Conservation (phyloP, 352 stramenopile species). For the Phytopythium montanum region DNA sequence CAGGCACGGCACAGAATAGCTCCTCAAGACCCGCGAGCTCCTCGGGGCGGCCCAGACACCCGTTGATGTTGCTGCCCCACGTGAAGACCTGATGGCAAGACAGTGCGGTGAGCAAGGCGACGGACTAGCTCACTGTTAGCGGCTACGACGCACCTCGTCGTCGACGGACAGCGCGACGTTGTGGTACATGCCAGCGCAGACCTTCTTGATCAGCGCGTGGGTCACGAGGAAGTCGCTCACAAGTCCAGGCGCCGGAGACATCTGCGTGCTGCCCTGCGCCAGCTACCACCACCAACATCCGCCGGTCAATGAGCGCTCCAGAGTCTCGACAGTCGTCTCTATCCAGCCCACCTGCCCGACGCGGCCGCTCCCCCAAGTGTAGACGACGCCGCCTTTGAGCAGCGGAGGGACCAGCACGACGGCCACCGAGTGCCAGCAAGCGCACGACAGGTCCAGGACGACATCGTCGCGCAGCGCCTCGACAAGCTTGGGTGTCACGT, state of each 20-base stretch:
- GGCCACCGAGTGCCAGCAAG: conserved; percentile 86
- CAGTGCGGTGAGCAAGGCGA: background rate
- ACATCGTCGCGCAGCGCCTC: conserved; percentile 69
- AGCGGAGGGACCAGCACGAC: conserved; percentile 87
- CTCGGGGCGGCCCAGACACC: conserved; percentile 77
- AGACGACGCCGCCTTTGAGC: conserved; percentile 82
- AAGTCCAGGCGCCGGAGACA: conserved; percentile 59
- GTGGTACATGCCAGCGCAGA: conserved; percentile 89
- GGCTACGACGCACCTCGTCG: conserved; percentile 53
- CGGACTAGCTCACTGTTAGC: background rate
- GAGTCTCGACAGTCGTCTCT: background rate
- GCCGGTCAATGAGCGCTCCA: background rate
- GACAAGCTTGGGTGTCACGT: conserved; percentile 69
- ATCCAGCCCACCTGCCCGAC: conserved; percentile 72
- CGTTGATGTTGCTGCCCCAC: conserved; percentile 92
- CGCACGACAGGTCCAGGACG: conserved; percentile 76
- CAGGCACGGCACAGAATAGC: conserved; percentile 77
- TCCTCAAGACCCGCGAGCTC: conserved; percentile 73
- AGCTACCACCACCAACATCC: conserved; percentile 25
- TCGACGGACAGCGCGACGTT: conserved; percentile 90
- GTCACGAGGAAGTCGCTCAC: conserved; percentile 80
- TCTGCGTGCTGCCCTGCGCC: conserved; percentile 69
- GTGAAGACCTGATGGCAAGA: conserved; percentile 72
- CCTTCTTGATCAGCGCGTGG: conserved; percentile 81
- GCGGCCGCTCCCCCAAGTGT: conserved; percentile 93